Evolutionary conservation across 2,329 filamentous ascomycete species (phyloP).

Genomic region (Lachnum nothofagi): DNA sequence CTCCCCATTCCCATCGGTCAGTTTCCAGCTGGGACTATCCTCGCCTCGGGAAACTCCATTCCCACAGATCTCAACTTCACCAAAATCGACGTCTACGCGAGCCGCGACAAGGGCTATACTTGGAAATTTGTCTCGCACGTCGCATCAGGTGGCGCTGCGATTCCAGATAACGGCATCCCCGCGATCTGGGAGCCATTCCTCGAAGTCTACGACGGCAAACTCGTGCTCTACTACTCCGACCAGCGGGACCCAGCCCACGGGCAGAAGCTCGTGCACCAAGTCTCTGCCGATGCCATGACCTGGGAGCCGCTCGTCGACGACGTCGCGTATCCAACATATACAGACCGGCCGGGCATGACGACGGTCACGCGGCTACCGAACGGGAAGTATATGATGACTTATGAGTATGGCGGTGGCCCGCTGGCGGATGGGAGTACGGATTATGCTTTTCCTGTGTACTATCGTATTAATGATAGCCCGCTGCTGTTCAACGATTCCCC

Average conservation of each 20-base stretch:
- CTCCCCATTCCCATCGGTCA: slow-evolving; percentile 53
- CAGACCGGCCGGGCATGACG: slow-evolving; percentile 64
- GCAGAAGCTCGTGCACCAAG: slow-evolving; percentile 59
- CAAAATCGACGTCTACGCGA: slow-evolving; percentile 66
- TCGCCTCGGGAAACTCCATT: slow-evolving; percentile 45
- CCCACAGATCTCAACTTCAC: slow-evolving; percentile 54
- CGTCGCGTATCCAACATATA: slow-evolving; percentile 57
- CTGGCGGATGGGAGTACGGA: slow-evolving; percentile 7
- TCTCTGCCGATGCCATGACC: slow-evolving; percentile 50
- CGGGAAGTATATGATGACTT: slow-evolving; percentile 56
- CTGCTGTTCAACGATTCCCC: slow-evolving; percentile 26
- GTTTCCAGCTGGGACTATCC: slow-evolving; percentile 57
- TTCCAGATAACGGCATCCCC: slow-evolving; percentile 57
- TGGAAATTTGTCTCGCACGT: slow-evolving; percentile 66
- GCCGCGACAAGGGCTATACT: slow-evolving; percentile 51
- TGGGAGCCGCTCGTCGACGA: slow-evolving; percentile 60
- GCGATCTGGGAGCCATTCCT: slow-evolving; percentile 72
- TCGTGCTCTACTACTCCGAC: slow-evolving; percentile 67
- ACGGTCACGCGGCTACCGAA: slow-evolving; percentile 52
- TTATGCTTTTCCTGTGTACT: slow-evolving; percentile 32
- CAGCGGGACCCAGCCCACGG: slow-evolving; percentile 62
- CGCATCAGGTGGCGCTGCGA: slow-evolving; percentile 53
- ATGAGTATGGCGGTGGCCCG: slow-evolving; percentile 43
- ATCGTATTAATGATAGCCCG: slow-evolving; percentile 30
- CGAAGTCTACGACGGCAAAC: slow-evolving; percentile 50